These are phyloP conservation scores for Penicillium longicatenatum DNA, from an alignment of 495 filamentous ascomycete genomes.

Conservation along the genomic window DNA sequence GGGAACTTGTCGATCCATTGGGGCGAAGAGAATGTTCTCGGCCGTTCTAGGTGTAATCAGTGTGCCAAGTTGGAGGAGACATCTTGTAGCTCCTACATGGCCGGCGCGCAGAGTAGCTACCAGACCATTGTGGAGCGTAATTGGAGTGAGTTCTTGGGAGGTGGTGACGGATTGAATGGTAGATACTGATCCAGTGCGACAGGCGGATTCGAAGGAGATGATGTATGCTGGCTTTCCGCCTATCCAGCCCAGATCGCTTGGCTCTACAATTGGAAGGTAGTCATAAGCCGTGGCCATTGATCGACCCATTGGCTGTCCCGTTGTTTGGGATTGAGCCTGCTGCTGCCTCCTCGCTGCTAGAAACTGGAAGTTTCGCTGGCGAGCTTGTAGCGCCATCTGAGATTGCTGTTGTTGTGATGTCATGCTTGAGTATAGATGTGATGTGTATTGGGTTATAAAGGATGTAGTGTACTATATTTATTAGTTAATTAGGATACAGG, in stretches of 20 bases:
- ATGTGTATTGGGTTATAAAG: too few species aligned
- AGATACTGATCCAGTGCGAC: conserved; percentile 1
- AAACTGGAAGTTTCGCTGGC: not conserved
- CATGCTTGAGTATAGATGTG: not conserved
- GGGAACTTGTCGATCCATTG: conserved; percentile 22
- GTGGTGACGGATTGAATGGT: not conserved
- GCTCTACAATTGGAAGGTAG: conserved; percentile 3
- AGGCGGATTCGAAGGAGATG: conserved; percentile 4
- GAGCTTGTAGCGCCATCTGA: not conserved
- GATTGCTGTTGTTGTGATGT: not conserved
- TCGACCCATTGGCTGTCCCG: not conserved
- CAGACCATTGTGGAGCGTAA: conserved; percentile 17
- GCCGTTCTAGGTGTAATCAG: conserved; percentile 30
- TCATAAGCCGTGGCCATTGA: conserved; percentile 1
- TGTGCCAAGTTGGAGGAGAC: conserved; percentile 30
- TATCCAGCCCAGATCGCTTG: not conserved
- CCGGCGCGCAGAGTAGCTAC: conserved; percentile 22
- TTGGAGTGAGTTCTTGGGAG: not conserved
- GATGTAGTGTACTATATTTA: not conserved
- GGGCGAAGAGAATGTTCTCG: conserved; percentile 23
- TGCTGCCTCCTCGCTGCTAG: not conserved
- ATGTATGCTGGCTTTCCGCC: not conserved
- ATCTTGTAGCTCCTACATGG: conserved; percentile 25
- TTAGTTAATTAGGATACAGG: too few species aligned
- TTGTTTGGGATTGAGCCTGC: not conserved